Percentiles rank a stretch among this genome's conserved stretches.
These are phyloP conservation scores for Halophytophthora polymorphica DNA, from an alignment of 352 stramenopile species.

Conservation along the genomic window DNA sequence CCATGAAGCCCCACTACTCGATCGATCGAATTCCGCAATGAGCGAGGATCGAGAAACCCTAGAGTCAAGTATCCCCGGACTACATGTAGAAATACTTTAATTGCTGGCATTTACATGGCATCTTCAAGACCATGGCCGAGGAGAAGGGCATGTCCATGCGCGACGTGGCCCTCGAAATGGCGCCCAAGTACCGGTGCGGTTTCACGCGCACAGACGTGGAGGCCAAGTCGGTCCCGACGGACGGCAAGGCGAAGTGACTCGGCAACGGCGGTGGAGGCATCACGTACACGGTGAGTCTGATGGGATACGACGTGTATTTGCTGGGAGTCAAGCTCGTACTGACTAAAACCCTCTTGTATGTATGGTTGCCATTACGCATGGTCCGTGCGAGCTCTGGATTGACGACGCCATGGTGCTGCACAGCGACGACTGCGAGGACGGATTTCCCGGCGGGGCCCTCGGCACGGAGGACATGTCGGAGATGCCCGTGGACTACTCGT, in stretches of 20 bases:
- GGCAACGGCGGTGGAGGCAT: conserved; percentile 24
- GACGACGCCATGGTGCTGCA: conserved; percentile 20
- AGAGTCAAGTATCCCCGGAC: too few species aligned
- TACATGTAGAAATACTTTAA: too few species aligned
- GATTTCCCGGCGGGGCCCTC: conserved; percentile 11
- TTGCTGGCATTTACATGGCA: too few species aligned
- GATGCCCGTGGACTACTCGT: conserved; percentile 27
- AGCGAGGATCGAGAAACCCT: too few species aligned
- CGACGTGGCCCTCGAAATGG: conserved; percentile 21
- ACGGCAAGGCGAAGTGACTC: conserved; percentile 21
- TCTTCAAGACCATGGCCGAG: conserved; percentile 14
- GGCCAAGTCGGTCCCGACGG: conserved; percentile 21
- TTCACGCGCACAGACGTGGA: conserved; percentile 14
- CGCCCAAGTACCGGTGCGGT: conserved; percentile 15
- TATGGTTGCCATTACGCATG: conserved; percentile 4
- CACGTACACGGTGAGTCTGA: conserved; percentile 5
- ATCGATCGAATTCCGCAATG: too few species aligned
- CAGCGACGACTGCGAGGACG: conserved; percentile 25
- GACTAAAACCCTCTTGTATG: background rate
- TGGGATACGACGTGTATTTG: background rate
- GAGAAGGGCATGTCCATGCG: conserved; percentile 18
- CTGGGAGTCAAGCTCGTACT: background rate
- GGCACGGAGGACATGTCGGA: conserved; percentile 8
- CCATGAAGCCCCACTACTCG: too few species aligned
- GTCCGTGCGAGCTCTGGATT: conserved; percentile 38